Percentiles rank a stretch among this genome's conserved stretches.
Conservation (phyloP, 192 early-diverging fungal species). For the Mortierella alpina region DNA sequence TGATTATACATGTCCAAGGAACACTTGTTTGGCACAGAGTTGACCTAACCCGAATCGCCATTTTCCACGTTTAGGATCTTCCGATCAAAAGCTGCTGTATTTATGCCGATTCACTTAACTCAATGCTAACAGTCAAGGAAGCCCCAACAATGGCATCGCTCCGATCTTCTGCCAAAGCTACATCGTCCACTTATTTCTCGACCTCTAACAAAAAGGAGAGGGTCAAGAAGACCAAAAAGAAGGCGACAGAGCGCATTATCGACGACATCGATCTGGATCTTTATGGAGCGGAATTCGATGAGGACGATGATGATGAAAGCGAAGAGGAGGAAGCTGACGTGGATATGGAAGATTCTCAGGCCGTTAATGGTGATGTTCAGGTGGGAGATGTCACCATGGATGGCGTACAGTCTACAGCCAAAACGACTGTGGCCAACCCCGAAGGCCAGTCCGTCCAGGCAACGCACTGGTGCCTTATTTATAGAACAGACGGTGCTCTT, state of each 20-base stretch:
- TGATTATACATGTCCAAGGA: background rate
- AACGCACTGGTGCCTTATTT: slow-evolving; percentile 75
- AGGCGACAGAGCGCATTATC: slow-evolving; percentile 9
- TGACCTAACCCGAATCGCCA: background rate
- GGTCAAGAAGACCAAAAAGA: slow-evolving; percentile 36
- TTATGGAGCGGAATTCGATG: slow-evolving; percentile 41
- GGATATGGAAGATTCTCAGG: slow-evolving; percentile 40
- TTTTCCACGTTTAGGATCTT: slow-evolving; percentile 3
- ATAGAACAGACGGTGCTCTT: slow-evolving; percentile 70
- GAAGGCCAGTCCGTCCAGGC: slow-evolving; percentile 46
- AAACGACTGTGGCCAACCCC: slow-evolving; percentile 39
- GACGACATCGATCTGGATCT: slow-evolving; percentile 52
- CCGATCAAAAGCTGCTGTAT: slow-evolving; percentile 50
- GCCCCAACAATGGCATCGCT: slow-evolving; percentile 47
- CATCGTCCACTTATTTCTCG: background rate
- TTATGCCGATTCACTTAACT: slow-evolving; percentile 32
- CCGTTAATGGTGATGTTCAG: slow-evolving; percentile 56
- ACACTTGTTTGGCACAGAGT: slow-evolving; percentile 12
- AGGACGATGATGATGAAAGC: slow-evolving; percentile 56
- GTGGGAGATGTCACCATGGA: slow-evolving; percentile 48
- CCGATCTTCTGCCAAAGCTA: slow-evolving; percentile 10
- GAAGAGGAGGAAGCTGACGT: slow-evolving; percentile 67
- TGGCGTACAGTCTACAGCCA: slow-evolving; percentile 29
- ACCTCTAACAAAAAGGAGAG: slow-evolving; percentile 9
- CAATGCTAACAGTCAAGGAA: slow-evolving; percentile 38